Conservation (phyloP, 768 basidiomycete genomes). For the Russula sp. region DNA sequence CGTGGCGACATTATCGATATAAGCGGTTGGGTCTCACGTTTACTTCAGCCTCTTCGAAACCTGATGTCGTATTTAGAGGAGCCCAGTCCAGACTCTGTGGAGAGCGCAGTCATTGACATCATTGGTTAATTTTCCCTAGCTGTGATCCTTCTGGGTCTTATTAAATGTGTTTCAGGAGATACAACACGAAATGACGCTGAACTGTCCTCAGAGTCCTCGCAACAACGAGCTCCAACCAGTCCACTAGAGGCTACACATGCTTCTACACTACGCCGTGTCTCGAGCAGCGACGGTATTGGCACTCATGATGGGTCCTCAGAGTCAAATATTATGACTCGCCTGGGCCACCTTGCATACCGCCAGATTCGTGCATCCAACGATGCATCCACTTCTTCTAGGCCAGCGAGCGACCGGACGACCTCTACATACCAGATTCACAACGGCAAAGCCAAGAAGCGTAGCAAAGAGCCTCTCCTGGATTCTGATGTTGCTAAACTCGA, state of each 20-base stretch:
- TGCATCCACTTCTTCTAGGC: not conserved
- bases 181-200: not conserved
- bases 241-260: not conserved
- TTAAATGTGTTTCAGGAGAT: not conserved
- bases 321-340: not conserved
- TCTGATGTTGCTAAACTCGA: conserved; percentile 42
- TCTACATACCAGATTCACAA: not conserved
- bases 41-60: not conserved
- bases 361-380: not conserved
- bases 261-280: not conserved
- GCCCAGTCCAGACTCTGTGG: not conserved
- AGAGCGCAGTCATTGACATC: conserved; percentile 23
- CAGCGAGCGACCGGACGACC: not conserved
- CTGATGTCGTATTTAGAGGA: not conserved
- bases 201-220: not conserved
- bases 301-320: not conserved
- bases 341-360: conserved; percentile 13
- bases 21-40: not conserved
- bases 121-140: conserved; percentile 5
- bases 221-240: not conserved
- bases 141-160: not conserved
- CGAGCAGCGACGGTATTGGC: not conserved
- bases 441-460: conserved; percentile 16
- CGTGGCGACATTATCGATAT: not conserved
- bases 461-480: not conserved